phyloP scores from a whole-genome alignment of 768 basidiomycete species.

The Pisolithus orientalis region DNA sequence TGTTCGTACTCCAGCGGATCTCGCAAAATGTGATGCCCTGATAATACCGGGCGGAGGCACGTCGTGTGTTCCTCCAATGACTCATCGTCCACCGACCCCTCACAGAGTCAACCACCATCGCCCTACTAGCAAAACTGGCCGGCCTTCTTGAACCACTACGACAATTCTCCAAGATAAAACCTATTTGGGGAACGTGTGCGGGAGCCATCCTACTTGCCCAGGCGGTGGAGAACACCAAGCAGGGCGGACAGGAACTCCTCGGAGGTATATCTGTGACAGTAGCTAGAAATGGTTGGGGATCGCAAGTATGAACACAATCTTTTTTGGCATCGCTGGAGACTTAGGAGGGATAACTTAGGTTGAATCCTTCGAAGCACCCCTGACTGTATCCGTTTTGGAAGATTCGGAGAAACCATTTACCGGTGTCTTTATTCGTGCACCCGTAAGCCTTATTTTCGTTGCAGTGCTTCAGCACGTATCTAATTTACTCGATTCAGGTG shows the following conservation, averaged over 20 bases:
- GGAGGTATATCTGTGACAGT: constrained; percentile 76
- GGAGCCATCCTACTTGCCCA: constrained; percentile 87
- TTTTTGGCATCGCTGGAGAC: not conserved
- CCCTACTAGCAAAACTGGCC: constrained; percentile 61
- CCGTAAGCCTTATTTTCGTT: constrained; percentile 40
- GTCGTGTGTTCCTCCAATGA: constrained; percentile 10
- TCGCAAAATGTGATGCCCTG: constrained; percentile 71
- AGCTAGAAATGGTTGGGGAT: constrained; percentile 90
- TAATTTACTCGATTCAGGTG: constrained; percentile 40
- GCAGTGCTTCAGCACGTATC: not conserved
- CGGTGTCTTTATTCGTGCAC: constrained; percentile 92
- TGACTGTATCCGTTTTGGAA: constrained; percentile 58
- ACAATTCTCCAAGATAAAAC: constrained; percentile 62
- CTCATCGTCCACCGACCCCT: not conserved
- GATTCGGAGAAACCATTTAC: constrained; percentile 59
- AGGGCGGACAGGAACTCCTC: constrained; percentile 82
- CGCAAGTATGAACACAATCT: constrained; percentile 51
- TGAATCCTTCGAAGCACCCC: constrained; percentile 83
- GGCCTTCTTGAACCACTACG: constrained; percentile 79
- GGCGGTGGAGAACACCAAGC: constrained; percentile 68
- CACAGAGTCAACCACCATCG: constrained; percentile 89
- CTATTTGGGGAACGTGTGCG: constrained; percentile 95
- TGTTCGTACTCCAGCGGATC: constrained; percentile 72
- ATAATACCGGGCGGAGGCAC: constrained; percentile 90
- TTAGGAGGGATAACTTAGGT: constrained; percentile 38